Evolutionary conservation across 208 protist species (phyloP).

Genomic region (Crithidia thermophila): DNA sequence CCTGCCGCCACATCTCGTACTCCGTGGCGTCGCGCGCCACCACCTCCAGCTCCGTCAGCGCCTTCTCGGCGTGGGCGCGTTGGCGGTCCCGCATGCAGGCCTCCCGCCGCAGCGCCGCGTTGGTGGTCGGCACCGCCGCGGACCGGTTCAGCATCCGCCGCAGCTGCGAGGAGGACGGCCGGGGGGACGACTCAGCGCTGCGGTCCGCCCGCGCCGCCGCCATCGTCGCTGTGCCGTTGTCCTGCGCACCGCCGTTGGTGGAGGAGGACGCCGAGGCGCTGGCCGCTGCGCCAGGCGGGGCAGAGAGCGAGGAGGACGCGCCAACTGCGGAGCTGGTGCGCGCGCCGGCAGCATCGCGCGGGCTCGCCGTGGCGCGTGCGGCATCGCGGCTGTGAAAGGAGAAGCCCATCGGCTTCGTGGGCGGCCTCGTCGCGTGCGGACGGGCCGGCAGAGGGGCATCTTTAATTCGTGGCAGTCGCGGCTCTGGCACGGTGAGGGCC

Average conservation of each 20-base stretch:
- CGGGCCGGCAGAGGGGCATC: conserved; percentile 1
- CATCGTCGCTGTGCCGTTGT: background rate
- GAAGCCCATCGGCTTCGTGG: conserved; percentile 39
- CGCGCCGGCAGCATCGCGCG: background rate
- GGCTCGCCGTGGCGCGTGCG: background rate
- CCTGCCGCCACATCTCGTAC: conserved; percentile 65
- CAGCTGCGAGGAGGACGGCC: conserved; percentile 24
- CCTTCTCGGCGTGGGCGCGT: conserved; percentile 36
- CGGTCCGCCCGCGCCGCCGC: background rate
- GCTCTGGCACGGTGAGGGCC: conserved; percentile 66
- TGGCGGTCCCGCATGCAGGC: conserved; percentile 47
- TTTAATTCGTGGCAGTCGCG: conserved; percentile 49
- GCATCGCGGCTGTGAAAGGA: conserved; percentile 30
- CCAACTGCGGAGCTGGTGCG: background rate
- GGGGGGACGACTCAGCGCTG: conserved; percentile 27
- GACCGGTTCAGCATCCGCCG: conserved; percentile 39
- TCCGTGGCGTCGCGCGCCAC: conserved; percentile 40
- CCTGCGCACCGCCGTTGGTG: background rate
- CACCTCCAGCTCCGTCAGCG: conserved; percentile 51
- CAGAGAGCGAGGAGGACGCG: background rate
- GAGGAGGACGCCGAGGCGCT: background rate
- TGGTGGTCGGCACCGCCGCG: conserved; percentile 49
- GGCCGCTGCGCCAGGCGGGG: background rate
- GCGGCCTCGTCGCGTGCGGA: conserved; percentile 10
- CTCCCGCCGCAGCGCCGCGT: conserved; percentile 63